A percentile compares a stretch with the other conserved stretches of the same genome.
Evolutionary conservation across 2,329 filamentous ascomycete species (phyloP).

Genomic region (Aspergillus tubingensis): DNA sequence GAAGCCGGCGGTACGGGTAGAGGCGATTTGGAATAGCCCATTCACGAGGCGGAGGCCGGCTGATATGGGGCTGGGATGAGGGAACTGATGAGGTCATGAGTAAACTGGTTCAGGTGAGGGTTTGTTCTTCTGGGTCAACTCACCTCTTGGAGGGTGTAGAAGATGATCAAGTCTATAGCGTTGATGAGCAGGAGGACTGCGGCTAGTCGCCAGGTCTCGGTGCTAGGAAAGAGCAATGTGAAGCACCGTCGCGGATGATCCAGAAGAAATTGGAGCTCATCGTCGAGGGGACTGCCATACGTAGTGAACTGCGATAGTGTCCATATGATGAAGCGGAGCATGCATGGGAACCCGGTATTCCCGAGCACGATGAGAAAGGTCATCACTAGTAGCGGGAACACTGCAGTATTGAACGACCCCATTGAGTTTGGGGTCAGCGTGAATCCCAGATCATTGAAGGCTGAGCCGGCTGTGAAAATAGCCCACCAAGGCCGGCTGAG

Average conservation of each 20-base stretch:
- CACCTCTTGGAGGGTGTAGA: constrained; percentile 78
- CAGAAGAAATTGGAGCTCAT: constrained; percentile 83
- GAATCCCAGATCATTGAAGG: constrained; percentile 89
- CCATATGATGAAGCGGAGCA: constrained; percentile 93
- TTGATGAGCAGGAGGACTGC: constrained; percentile 79
- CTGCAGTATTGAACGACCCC: constrained; percentile 76
- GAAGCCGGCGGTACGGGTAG: constrained; percentile 88
- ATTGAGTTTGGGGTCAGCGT: constrained; percentile 90
- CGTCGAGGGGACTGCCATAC: constrained; percentile 68
- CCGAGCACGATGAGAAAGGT: constrained; percentile 86
- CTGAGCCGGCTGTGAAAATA: constrained; percentile 79
- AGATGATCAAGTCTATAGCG: constrained; percentile 78
- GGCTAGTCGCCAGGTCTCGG: constrained; percentile 91
- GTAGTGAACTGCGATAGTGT: constrained; percentile 67
- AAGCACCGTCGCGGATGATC: constrained; percentile 95
- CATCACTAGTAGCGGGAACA: constrained; percentile 72
- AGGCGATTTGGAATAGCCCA: constrained; percentile 72
- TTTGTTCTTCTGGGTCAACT: constrained; percentile 36
- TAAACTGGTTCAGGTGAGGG: background rate
- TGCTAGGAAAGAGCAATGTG: constrained; percentile 82
- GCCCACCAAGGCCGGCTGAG: constrained; percentile 78
- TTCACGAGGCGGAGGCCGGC: constrained; percentile 46
- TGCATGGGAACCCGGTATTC: constrained; percentile 89
- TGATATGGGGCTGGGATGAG: constrained; percentile 67
- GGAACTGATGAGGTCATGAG: constrained; percentile 5